Evolutionary conservation across 2,329 filamentous ascomycete genomes (phyloP).

Genomic region (Colletotrichum endophyticum): DNA sequence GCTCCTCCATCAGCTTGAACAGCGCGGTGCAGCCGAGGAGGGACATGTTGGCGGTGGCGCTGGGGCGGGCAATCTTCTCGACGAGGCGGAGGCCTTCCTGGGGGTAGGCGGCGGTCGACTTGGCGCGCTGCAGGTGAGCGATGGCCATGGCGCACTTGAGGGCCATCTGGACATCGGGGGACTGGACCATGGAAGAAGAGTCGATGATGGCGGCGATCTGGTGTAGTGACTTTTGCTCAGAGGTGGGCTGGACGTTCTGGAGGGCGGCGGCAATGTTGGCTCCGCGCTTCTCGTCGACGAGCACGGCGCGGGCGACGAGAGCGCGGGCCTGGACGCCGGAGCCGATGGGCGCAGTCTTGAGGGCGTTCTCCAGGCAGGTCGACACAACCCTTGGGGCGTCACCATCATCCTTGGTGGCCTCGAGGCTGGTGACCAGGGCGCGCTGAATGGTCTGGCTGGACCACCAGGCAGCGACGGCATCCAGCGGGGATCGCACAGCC

Average conservation of each 20-base stretch:
- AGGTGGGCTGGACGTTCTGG: constrained; percentile 52
- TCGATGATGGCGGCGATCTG: constrained; percentile 48
- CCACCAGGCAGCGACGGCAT: constrained; percentile 91
- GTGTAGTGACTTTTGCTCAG: constrained; percentile 36
- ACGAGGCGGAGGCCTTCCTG: constrained; percentile 52
- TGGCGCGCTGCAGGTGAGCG: constrained; percentile 57
- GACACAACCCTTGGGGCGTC: constrained; percentile 41
- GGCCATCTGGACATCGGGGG: constrained; percentile 60
- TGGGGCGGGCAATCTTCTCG: constrained; percentile 51
- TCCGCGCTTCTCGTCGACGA: constrained; percentile 59
- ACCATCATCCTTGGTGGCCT: constrained; percentile 52
- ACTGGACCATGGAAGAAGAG: constrained; percentile 45
- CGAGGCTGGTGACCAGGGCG: constrained; percentile 69
- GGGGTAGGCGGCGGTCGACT: constrained; percentile 41
- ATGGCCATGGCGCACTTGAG: constrained; percentile 66
- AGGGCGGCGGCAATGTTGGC: constrained; percentile 62
- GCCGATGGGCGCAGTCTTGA: constrained; percentile 76
- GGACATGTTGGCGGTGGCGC: constrained; percentile 48
- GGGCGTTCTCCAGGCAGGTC: constrained; percentile 69
- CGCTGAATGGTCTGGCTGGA: constrained; percentile 75
- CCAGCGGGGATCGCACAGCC: constrained; percentile 84
- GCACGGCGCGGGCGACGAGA: constrained; percentile 62
- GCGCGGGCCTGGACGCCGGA: constrained; percentile 72
- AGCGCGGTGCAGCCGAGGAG: constrained; percentile 65
- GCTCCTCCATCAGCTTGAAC: constrained; percentile 61